These are phyloP conservation scores for Populus ilicifolia DNA, from an alignment of 345 rosid genomes.

Conservation along the genomic window DNA sequence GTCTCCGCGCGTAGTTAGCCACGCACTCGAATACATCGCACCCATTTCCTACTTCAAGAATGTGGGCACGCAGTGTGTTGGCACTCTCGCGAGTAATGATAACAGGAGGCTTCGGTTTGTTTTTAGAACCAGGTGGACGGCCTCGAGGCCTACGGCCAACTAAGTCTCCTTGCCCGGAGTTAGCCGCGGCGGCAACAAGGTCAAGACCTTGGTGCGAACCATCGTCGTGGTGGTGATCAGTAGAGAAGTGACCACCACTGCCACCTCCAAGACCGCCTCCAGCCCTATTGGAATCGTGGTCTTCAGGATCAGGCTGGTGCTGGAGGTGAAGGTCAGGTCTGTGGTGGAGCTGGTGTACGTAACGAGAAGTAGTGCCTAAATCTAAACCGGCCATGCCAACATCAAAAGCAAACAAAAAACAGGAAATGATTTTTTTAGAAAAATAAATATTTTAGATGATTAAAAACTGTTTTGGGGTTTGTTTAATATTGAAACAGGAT, in stretches of 20 bases:
- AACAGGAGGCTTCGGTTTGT: conserved; percentile 85
- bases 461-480: conserved; percentile 31
- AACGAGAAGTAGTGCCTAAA: conserved; percentile 55
- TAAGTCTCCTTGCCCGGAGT: conserved; percentile 34
- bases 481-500: conserved; percentile 6
- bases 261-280: conserved; percentile 33
- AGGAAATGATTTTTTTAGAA: conserved; percentile 16
- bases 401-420: conserved; percentile 33
- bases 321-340: conserved; percentile 60
- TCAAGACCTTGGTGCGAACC: conserved; percentile 49
- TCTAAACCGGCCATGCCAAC: conserved; percentile 62
- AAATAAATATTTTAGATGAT: conserved; percentile 20
- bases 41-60: conserved; percentile 84
- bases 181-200: conserved; percentile 28
- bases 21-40: conserved; percentile 86
- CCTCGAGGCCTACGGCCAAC: conserved; percentile 76
- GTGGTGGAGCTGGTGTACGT: conserved; percentile 45
- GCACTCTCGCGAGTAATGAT: conserved; percentile 96
- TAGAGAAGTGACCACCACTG: conserved; percentile 35
- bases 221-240: conserved; percentile 28
- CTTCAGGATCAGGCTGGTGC: conserved; percentile 46
- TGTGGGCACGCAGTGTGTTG: conserved; percentile 93
- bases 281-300: conserved; percentile 25
- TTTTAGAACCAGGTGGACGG: conserved; percentile 89
- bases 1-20: conserved; percentile 78